These are phyloP conservation scores for Ogataea chonburiensis DNA, from an alignment of 805 yeast species.

Conservation along the genomic window DNA sequence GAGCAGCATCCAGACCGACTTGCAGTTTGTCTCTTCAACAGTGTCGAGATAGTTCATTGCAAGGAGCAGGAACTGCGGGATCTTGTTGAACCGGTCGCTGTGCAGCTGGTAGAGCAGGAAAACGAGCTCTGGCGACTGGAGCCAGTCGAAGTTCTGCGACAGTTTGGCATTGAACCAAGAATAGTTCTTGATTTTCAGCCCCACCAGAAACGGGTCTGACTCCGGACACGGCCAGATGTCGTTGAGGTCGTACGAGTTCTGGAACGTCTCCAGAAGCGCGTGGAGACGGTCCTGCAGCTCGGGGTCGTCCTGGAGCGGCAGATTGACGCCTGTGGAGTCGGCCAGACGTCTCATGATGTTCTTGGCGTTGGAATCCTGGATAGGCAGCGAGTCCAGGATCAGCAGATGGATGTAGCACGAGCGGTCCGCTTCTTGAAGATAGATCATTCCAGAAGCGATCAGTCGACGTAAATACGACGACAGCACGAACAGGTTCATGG, in stretches of 20 bases:
- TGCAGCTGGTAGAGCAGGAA: constrained; percentile 21
- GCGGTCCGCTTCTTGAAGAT: constrained; percentile 48
- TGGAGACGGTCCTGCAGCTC: constrained; percentile 11
- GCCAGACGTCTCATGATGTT: constrained; percentile 32
- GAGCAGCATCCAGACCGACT: constrained; percentile 19
- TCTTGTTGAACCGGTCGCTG: constrained; percentile 15
- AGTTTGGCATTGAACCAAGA: constrained; percentile 15
- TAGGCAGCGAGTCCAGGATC: constrained; percentile 59
- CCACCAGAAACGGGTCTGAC: constrained; percentile 18
- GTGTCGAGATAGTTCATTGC: constrained; percentile 18
- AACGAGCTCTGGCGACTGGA: constrained; percentile 9
- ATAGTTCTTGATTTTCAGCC: constrained; percentile 13
- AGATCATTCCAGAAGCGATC: constrained; percentile 84
- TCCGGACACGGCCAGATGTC: constrained; percentile 14
- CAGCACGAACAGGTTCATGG: constrained; percentile 48
- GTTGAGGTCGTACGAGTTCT: constrained; percentile 10
- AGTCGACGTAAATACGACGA: constrained; percentile 74
- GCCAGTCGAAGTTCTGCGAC: constrained; percentile 1
- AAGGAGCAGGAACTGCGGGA: constrained; percentile 19
- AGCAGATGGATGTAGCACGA: constrained; percentile 54
- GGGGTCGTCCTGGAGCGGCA: constrained; percentile 15
- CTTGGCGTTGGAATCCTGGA: constrained; percentile 40
- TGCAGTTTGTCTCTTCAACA: constrained; percentile 9
- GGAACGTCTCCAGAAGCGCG: constrained; percentile 6
- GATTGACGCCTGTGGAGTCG: constrained; percentile 24